These are phyloP conservation scores for Talaromyces liani DNA, from an alignment of 495 filamentous ascomycete genomes.

Conservation along the genomic window DNA sequence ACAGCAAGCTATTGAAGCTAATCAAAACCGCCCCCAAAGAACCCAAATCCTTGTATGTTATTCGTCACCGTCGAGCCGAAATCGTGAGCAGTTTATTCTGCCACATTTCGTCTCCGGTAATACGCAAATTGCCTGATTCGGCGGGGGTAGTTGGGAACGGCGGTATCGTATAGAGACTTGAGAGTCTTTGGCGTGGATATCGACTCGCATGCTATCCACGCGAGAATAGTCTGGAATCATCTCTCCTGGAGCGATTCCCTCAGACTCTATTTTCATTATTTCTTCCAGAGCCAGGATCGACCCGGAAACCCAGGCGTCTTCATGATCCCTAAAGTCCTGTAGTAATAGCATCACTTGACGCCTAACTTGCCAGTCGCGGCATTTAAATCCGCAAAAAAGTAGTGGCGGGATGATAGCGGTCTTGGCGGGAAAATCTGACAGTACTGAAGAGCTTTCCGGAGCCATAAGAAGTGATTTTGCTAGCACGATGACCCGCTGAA, in stretches of 20 bases:
- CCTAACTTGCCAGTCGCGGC: not conserved
- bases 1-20: not conserved
- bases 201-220: conserved; percentile 9
- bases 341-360: not conserved
- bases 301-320: not conserved
- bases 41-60: not conserved
- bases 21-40: not conserved
- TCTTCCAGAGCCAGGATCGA: not conserved
- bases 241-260: not conserved
- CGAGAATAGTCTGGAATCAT: conserved; percentile 11
- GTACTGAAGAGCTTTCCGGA: not conserved
- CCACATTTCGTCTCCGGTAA: not conserved
- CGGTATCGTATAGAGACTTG: not conserved
- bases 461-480: not conserved
- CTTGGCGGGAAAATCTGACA: not conserved
- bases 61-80: not conserved
- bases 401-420: not conserved
- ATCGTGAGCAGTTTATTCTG: not conserved
- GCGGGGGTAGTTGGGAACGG: not conserved
- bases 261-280: not conserved
- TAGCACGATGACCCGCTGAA: not conserved
- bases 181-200: not conserved
- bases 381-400: not conserved
- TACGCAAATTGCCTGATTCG: not conserved
- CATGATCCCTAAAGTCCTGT: not conserved